Base-by-base conservation (phyloP, 768 basidiomycete species). In the Lentinula lateritia region DNA sequence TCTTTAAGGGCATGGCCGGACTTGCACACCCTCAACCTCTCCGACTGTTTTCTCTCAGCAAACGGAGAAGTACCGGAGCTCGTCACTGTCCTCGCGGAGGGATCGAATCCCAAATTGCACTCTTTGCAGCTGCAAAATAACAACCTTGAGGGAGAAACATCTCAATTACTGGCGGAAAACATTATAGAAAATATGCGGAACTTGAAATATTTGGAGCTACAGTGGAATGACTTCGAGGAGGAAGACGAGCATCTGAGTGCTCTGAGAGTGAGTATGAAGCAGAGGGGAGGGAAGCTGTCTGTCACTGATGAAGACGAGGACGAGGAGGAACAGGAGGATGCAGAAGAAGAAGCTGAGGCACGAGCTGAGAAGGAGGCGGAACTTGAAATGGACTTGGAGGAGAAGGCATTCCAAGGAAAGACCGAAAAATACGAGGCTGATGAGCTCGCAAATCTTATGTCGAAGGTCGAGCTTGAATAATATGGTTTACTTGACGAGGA, bases 91-190 rank as follows among this genome's bases (percentile, higher is more conserved):
- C 79, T 98, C 50, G 78, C 80, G 1, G 73, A 73, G 18, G 93
- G 95, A 8, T 84, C 86, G 41, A 93, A 90, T 72, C 81, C 81
- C 20, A 86, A 87, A 66, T 78, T 98, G 46, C 83, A 87, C 66
- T 83, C 81, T 8, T 79, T 98, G 52, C 88, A 88, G 66, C 78
- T 98, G 39, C 93, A 98, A 75, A 97, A 95, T 70, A 94, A 95
- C 71, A 95, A 98, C 67, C 80, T 98, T 50, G 90, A 94, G 65
- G 73, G 79, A 5, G 72, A 81, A 50, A 80, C 92, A 9, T 88
- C 93, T 62, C 75, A 80, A 34, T 70, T 92, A 5, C 78, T 98
- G 32, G 85, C 89, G 1, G 71, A 80, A 20, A 87, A 84, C 1
- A 84, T 98, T 60, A 76, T 78, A 20, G 75, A 79, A 45, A 83